Conservation (phyloP, 2,329 filamentous ascomycete genomes). For the Hortaea werneckii region DNA sequence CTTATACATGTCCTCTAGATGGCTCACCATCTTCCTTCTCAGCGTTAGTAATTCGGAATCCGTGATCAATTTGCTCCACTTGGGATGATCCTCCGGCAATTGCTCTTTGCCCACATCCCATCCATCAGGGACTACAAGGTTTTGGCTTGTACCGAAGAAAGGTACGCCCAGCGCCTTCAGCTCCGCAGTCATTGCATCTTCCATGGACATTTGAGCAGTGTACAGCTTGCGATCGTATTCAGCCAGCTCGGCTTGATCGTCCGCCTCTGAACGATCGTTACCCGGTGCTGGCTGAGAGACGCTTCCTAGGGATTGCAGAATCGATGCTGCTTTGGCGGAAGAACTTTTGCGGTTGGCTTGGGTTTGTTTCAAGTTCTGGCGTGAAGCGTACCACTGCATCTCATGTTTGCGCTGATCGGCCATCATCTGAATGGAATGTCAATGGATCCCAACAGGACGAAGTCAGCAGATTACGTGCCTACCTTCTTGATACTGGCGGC, state of each 20-base stretch:
- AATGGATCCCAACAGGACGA: slow-evolving; percentile 10
- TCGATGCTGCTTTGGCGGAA: slow-evolving; percentile 20
- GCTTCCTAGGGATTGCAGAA: slow-evolving; percentile 18
- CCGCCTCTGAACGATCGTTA: slow-evolving; percentile 5
- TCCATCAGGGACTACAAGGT: slow-evolving; percentile 30
- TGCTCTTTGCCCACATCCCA: slow-evolving; percentile 8
- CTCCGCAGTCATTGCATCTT: slow-evolving; percentile 45
- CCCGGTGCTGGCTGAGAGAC: slow-evolving; percentile 6
- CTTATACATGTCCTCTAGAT: slow-evolving; percentile 31
- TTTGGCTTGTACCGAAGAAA: slow-evolving; percentile 46
- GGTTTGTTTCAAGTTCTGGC: slow-evolving; percentile 24
- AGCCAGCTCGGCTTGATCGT: slow-evolving; percentile 43
- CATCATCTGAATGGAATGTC: slow-evolving; percentile 41
- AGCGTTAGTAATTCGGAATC: slow-evolving; percentile 22
- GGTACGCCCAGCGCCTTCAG: slow-evolving; percentile 50
- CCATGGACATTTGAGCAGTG: slow-evolving; percentile 49
- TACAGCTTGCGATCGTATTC: slow-evolving; percentile 55
- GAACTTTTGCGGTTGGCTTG: slow-evolving; percentile 19
- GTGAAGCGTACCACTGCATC: slow-evolving; percentile 41
- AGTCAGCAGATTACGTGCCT: slow-evolving; percentile 5
- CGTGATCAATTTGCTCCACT: slow-evolving; percentile 22
- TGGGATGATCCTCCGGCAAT: slow-evolving; percentile 10
- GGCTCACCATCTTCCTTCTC: slow-evolving; percentile 26
- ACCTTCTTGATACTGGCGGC: slow-evolving; percentile 31
- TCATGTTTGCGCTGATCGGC: slow-evolving; percentile 54